Evolutionary conservation across 352 stramenopile species (phyloP), one percentile per base, ranked within the genome.

Genomic region (Globisporangium cylindrosporum): DNA sequence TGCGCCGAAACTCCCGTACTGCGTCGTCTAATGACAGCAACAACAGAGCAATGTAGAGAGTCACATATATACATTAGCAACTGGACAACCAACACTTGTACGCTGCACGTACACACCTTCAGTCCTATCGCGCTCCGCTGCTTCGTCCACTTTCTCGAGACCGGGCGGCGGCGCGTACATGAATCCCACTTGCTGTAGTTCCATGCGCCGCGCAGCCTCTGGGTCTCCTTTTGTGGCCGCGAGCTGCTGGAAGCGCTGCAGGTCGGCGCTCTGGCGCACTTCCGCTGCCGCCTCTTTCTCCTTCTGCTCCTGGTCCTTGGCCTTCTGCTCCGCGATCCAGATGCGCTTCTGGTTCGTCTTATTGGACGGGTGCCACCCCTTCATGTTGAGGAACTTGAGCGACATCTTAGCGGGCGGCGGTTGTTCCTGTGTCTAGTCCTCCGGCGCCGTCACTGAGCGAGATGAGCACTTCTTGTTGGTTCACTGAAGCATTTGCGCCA

Each of bases 301-400:
- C 14, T 67, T 66, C 54, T 86, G 60, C 55, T 84, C 79, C 9
- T 67, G 71, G 56, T 80, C 74, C 41, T 77, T 81, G 3, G 82
- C 83, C 56, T 79, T 75, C 78, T 96, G 83, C 71, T 96, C 88
- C 6, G 88, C 88, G 43, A 94, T 85, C 84, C 85, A 96, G 34
- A 96, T 78, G 67, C 77, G 79, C 77, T 93, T 93, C 75, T 96
- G 88, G 73, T 96, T 96, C 57, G 77, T 72, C 67, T 92, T 87
- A 67, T 76, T 93, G 20, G 77, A 82, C 24, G 88, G 88, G 64
- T 96, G 88, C 73, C 75, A 96, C 6, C 79, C 74, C 77, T 96
- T 96, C 55, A 89, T 75, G 55, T 89, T 83, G 9, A 96, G 77
- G 74, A 96, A 96, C 59, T 91, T 82, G 70, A 93, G 78, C 67